Evolutionary conservation across 208 protist genomes (phyloP).

Genomic region (Leishmania martiniquensis): DNA sequence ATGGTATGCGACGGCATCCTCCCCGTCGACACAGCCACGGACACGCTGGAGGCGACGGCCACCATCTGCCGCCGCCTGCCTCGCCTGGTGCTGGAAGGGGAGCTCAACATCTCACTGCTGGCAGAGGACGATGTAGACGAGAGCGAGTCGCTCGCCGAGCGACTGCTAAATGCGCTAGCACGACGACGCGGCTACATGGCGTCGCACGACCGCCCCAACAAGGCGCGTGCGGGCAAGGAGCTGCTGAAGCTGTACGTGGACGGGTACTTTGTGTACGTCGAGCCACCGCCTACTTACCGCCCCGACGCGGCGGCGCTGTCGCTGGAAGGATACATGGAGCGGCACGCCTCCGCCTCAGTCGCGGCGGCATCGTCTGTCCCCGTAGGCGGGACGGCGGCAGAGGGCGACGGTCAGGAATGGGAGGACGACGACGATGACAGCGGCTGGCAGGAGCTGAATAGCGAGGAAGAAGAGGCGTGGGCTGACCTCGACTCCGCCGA

Average conservation of each 20-base stretch:
- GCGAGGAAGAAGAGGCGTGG: slow-evolving; percentile 74
- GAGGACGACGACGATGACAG: slow-evolving; percentile 40
- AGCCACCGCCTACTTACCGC: slow-evolving; percentile 78
- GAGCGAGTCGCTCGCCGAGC: slow-evolving; percentile 59
- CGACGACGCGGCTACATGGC: slow-evolving; percentile 95
- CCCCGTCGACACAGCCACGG: slow-evolving; percentile 89
- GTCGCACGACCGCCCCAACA: slow-evolving; percentile 94
- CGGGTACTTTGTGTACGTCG: slow-evolving; percentile 78
- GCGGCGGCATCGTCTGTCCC: not conserved
- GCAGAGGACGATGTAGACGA: slow-evolving; percentile 75
- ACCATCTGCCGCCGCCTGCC: slow-evolving; percentile 71
- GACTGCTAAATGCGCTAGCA: slow-evolving; percentile 81
- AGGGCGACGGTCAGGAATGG: slow-evolving; percentile 28
- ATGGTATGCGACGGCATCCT: slow-evolving; percentile 98
- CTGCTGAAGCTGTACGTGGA: slow-evolving; percentile 97
- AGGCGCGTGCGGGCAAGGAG: slow-evolving; percentile 88
- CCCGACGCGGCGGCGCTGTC: slow-evolving; percentile 34
- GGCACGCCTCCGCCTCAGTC: slow-evolving; percentile 8
- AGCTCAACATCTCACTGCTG: slow-evolving; percentile 66
- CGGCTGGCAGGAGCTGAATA: slow-evolving; percentile 53
- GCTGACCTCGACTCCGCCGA: slow-evolving; percentile 61
- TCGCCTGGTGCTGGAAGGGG: slow-evolving; percentile 59
- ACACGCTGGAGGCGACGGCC: slow-evolving; percentile 63
- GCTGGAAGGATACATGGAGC: slow-evolving; percentile 28
- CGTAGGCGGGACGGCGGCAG: slow-evolving; percentile 3